These are phyloP conservation scores for Gonapodya prolifera DNA, from an alignment of 192 early-diverging fungal species.

Conservation along the genomic window DNA sequence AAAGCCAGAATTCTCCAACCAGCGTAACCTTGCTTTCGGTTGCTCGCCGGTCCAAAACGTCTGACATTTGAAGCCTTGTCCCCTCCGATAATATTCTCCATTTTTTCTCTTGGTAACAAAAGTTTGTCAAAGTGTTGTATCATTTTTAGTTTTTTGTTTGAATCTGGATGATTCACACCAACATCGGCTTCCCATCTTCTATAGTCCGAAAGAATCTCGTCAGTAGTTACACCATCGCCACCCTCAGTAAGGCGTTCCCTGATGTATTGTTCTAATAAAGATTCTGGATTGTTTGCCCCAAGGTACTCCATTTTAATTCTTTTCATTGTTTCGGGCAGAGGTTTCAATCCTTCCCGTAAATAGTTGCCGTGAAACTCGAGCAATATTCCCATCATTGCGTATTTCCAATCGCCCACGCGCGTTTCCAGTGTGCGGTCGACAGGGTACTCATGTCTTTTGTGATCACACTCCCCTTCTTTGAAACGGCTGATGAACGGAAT, in stretches of 20 bases:
- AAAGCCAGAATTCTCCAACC: too few species aligned
- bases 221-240: not conserved
- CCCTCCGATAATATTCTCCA: not conserved
- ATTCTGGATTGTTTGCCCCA: not conserved
- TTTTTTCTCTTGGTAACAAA: not conserved
- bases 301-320: not conserved
- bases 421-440: not conserved
- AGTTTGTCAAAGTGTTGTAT: not conserved
- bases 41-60: not conserved
- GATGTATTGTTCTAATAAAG: not conserved
- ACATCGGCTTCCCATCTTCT: not conserved
- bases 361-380: not conserved
- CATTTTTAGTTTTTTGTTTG: not conserved
- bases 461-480: not conserved
- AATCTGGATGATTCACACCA: not conserved
- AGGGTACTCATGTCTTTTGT: not conserved
- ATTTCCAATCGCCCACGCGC: not conserved
- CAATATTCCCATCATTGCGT: not conserved
- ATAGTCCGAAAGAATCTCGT: not conserved
- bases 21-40: not conserved
- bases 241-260: not conserved
- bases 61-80: not conserved
- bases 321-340: not conserved
- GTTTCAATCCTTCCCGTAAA: not conserved
- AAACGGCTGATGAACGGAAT: not conserved